Base-by-base conservation (phyloP, 2,329 filamentous ascomycete species). In the Aspergillus sp. region DNA sequence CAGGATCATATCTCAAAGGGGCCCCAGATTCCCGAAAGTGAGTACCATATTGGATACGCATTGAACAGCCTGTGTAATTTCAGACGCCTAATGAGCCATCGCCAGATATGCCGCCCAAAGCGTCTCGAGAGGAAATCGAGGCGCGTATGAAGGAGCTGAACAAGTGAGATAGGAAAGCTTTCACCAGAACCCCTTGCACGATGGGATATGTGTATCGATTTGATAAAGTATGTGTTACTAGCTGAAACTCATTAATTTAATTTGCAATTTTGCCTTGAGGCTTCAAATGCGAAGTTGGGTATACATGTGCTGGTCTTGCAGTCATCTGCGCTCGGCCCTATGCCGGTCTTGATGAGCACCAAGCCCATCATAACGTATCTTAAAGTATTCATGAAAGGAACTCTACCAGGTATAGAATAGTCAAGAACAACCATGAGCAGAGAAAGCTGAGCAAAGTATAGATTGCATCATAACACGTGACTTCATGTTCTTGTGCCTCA, bases 91-190 rank as follows among this genome's bases (percentile, higher is more conserved):
- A 54, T n/a, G 30, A 30, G 5, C 7, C 17, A 27, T 37, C 34
- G 6, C 15, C 59, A 77, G 76, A 74, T 15, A 72, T 77, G 68
- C 75, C 76, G 34, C 71, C 73, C n/a, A 74, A 74, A 59, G 72
- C 69, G 22, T 71, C 82, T 58, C 89, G 88, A 75, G 87, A 89
- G 71, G 88, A 91, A 68, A 83, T 88, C 54, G 78, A 82, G 67
- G 85, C 82, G 12, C 86, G 84, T 72, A 86, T 85, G 60, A 78
- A 86, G 70, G 84, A 84, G 67, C 66, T 91, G 73, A 90, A 90
- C 79, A 85, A 88, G 67, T 77, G 70, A 51, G 15, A 5, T 37
- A 55, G 47, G 41, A 22, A 17, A 19, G 34, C 13, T 47, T 37
- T 34, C 40, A 33, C 20, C 8, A 30, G 9, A 30, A 30, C 9